These are phyloP conservation scores for Trametes sanguinea DNA, from an alignment of 768 basidiomycete species.

Conservation along the genomic window DNA sequence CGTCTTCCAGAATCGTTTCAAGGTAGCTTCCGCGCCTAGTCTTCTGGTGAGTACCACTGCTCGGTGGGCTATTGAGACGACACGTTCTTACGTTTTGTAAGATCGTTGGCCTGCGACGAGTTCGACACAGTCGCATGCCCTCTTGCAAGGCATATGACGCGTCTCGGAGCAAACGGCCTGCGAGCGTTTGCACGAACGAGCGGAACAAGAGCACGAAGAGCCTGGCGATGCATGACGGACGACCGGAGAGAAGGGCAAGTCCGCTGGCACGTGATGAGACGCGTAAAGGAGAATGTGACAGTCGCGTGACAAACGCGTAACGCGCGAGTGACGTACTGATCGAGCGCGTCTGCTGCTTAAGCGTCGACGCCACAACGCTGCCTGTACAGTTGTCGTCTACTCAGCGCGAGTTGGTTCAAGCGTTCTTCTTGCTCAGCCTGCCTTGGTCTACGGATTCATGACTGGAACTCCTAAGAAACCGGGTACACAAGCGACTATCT, in stretches of 20 bases:
- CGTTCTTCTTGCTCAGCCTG: neutral
- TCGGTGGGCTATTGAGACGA: neutral
- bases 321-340: constrained; percentile 3
- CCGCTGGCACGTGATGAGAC: constrained; percentile 9
- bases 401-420: neutral
- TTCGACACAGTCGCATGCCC: constrained; percentile 19
- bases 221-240: constrained; percentile 19
- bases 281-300: constrained; percentile 2
- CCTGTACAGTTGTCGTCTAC: too few relatives aligned
- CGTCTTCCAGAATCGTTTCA: constrained; percentile 92
- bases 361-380: neutral
- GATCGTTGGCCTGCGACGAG: constrained; percentile 38
- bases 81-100: constrained; percentile 61
- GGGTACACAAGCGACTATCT: constrained; percentile 41
- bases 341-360: neutral
- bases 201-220: constrained; percentile 12
- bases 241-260: constrained; percentile 5
- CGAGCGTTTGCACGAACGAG: constrained; percentile 5
- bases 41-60: neutral
- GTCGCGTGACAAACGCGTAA: constrained; percentile 13
- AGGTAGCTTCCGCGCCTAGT: constrained; percentile 81
- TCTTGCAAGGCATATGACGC: neutral
- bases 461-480: neutral
- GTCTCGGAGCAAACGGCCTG: neutral
- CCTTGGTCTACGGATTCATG: neutral